Evolutionary conservation across 1,284 basidiomycete genomes (phyloP), one percentile per base, ranked within the genome.

Genomic region (Uromyces viciae-fabae): DNA sequence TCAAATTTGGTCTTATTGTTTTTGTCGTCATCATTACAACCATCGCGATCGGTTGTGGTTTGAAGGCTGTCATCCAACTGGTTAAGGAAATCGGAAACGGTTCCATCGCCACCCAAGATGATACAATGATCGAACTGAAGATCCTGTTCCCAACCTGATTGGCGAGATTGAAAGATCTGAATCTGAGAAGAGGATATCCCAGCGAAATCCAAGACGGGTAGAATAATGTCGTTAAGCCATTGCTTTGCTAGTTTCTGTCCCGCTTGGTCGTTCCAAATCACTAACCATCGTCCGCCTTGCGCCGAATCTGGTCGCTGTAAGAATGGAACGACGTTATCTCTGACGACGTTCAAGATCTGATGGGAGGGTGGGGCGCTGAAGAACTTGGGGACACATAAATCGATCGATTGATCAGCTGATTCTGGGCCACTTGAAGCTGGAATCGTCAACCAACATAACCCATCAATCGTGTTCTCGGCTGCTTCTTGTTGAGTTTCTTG

Each of bases 81-180:
- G 82, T 92, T 91, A 83, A 94, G 88, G 77, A 95, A 89, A 85
- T 95, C 94, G 85, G 94, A 92, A 42, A 94, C 88, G 0, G 94
- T 95, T n/a, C 94, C 94, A 85, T 96, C 94, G 14, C 94, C 94
- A 2, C 93, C 93, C 25, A 80, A 36, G 68, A 71, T 71, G 68
- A 71, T 71, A 1, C 31, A 31, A 9, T 11, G 8, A 11, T 46
- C n/a, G 9, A 25, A 46, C 28, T 33, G 33, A 11, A 43, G 42
- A 7, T 49, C 42, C 28, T 43, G 40, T 71, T 43, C 42, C 40
- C 43, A 49, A 43, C 68, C 68, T 22, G 5, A 5, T 49, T 71
- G 68, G n/a, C 68, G 43, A 14, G 68, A 71, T 49, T 71, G 22
- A 28, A 25, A 49, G 42, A 71, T 28, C 33, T 49, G 68, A 28